These are phyloP conservation scores for Panaeolus cyanescens DNA, from an alignment of 768 basidiomycete species.

Conservation along the genomic window DNA sequence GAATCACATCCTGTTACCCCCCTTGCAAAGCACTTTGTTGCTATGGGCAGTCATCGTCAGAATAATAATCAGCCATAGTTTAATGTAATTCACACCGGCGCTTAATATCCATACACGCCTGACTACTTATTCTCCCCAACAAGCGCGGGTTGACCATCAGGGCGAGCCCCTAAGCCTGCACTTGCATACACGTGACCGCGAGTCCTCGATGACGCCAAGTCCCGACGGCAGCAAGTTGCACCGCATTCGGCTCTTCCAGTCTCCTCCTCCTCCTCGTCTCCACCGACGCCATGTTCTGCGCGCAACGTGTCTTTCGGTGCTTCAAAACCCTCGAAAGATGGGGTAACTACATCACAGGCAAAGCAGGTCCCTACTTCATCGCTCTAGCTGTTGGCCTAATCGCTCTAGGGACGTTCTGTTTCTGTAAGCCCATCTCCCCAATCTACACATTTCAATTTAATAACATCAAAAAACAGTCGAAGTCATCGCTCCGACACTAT, in stretches of 20 bases:
- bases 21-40: too few species aligned
- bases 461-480: constrained; percentile 59
- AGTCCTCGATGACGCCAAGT: not conserved
- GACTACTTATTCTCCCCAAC: too few species aligned
- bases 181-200: not conserved
- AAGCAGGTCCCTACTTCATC: constrained; percentile 91
- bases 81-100: too few species aligned
- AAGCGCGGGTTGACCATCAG: too few species aligned
- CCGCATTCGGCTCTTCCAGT: not conserved
- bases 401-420: constrained; percentile 66
- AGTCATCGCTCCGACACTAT: constrained; percentile 69
- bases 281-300: constrained; percentile 39
- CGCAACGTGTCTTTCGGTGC: constrained; percentile 50
- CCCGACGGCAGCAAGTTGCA: not conserved
- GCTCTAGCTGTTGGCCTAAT: constrained; percentile 77
- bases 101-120: too few species aligned
- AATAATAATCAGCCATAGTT: too few species aligned
- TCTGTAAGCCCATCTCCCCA: too few species aligned
- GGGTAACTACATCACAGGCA: constrained; percentile 83
- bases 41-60: too few species aligned
- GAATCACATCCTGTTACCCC: not conserved
- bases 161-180: not conserved
- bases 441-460: too few species aligned
- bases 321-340: constrained; percentile 65
- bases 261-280: not conserved